Base-by-base conservation (phyloP, 83 land plant species). In the Diphasiastrum complanatum region DNA sequence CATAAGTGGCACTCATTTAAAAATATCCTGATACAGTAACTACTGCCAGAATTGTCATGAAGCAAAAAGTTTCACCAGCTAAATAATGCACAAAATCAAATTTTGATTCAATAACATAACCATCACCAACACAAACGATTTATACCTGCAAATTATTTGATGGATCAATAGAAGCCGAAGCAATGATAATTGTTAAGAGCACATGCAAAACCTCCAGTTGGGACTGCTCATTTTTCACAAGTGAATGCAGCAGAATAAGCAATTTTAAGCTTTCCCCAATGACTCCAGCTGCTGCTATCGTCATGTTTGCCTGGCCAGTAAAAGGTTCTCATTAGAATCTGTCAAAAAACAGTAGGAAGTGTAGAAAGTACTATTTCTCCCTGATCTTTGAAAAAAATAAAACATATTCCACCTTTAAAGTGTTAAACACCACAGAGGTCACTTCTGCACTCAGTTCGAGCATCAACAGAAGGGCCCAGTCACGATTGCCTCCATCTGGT, bases 211-310 rank as follows among this genome's bases (percentile, higher is more conserved):
- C 74, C 28, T 74, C 64, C 34, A 32, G 23, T 52, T 75, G 73
- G 18, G 74, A 40, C 33, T 75, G 68, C 11, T 75, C 74, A 20
- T 74, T 68, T 56, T 63, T 55, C 40, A 75, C 74, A 51, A 75
- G 48, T 5, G 78, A 75, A 32, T 68, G 73, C 35, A 75, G 56
- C 45, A 68, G 52, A n/a, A 75, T 32, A 23, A 75, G 43, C 28
- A 75, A 45, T 56, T 75, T 75, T 29, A 75, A 57, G 11, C 68
- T 59, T 40, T 75, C 78, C 19, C 72, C 74, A 25, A 75, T 61
- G 19, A 54, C 43, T 36, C 45, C 49, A 12, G 63, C 72, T 47
- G 45, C 41, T 37, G 45, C 68, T 0, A 63, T 48, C 23, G 74
- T 61, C 67, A 75, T 16, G 2, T 61, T 37, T 23, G 16, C 63